Base-by-base conservation (phyloP, 129 eudicot species). In the Erigeron canadensis region DNA sequence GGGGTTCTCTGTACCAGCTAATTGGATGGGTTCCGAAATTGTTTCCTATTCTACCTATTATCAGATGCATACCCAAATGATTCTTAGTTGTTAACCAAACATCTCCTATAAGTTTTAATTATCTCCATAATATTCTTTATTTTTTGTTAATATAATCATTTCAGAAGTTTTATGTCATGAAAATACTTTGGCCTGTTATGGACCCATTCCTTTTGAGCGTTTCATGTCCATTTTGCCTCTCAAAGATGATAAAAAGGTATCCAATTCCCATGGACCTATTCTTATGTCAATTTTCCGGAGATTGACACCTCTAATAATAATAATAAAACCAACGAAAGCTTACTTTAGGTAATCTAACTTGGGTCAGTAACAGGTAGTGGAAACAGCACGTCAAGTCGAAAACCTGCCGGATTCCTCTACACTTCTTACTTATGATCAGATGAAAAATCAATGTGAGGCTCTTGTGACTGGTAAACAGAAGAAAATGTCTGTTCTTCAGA, bases 381-480 rank as follows among this genome's bases (percentile, higher is more conserved):
- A 90, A 85, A 87, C 89, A 50, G 91, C 86, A 11, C 81, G 76
- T 51, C 82, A 87, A 69, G 94, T 83, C 16, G 89, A 85, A 34
- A 90, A 86, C 85, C 80, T 80, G 47, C 77, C 84, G 6, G 61
- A 68, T 50, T 76, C 86, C 41, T 70, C 84, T 9, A 72, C 77
- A 10, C 86, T 84, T 17, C 67, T 79, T 47, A 83, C 94, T 43
- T 90, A 87, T 55, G 94, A 90, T 83, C 75, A 90, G 74, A 84
- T 87, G 75, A 90, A 81, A 76, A 82, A 74, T 77, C 87, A 90
- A 73, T 90, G 96, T 71, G 96, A 90, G 84, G 94, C 94, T 59
- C 84, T 90, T 75, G 83, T 85, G 16, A 76, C 73, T 2, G 94
- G 89, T 60, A 87, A 90, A 81, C 94, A 84, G 74, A 83, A 90